Evolutionary conservation across 768 basidiomycete genomes (phyloP).

Genomic region (Peribolospora kevripleyi): DNA sequence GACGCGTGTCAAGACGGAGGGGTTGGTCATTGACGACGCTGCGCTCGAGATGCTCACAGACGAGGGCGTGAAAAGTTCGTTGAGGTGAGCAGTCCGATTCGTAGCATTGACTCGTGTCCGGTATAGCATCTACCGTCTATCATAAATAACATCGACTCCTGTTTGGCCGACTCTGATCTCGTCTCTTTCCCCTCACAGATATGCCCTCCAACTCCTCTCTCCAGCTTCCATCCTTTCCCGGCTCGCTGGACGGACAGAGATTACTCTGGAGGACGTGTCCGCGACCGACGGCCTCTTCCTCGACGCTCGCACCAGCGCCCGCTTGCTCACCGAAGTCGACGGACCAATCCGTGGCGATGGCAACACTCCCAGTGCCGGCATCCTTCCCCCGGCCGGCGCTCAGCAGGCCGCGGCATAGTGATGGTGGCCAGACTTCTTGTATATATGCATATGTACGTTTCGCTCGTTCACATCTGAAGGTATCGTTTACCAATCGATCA

Average conservation of each 20-base stretch:
- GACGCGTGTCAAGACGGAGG: constrained; percentile 64
- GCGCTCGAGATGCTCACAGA: constrained; percentile 57
- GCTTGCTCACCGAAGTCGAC: background rate
- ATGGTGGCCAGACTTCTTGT: too few relatives aligned
- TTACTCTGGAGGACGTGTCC: constrained; percentile 60
- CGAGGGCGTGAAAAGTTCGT: constrained; percentile 23
- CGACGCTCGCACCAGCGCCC: constrained; percentile 42
- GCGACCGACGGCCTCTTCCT: constrained; percentile 79
- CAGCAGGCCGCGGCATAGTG: too few relatives aligned
- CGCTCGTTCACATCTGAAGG: too few relatives aligned
- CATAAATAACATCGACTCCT: background rate
- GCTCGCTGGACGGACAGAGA: constrained; percentile 51
- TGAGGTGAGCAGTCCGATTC: constrained; percentile 8
- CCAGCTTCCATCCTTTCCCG: constrained; percentile 70
- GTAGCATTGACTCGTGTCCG: background rate
- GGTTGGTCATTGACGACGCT: constrained; percentile 44
- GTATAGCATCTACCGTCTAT: background rate
- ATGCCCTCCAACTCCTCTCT: constrained; percentile 69
- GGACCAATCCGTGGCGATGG: too few relatives aligned
- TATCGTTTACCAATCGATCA: too few relatives aligned
- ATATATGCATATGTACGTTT: too few relatives aligned
- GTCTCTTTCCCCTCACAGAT: constrained; percentile 26
- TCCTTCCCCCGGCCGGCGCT: too few relatives aligned
- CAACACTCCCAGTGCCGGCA: too few relatives aligned
- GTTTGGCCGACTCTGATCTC: background rate